These are phyloP conservation scores for Stropharia rugosoannulata DNA, from an alignment of 768 basidiomycete genomes.

Conservation along the genomic window DNA sequence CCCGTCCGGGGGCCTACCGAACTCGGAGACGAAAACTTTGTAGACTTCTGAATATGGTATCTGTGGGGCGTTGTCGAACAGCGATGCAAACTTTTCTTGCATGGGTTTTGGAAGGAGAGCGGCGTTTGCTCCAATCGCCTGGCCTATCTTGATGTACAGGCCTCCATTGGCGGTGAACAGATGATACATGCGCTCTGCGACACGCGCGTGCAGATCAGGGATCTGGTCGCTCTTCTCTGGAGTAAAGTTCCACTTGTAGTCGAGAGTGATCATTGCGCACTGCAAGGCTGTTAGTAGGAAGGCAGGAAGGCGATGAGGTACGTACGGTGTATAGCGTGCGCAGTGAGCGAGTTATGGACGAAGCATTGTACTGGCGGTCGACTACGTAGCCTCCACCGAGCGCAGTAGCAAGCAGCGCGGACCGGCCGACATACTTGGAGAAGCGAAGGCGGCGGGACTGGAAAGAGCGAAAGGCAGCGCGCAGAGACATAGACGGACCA, in stretches of 20 bases:
- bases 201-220: constrained; percentile 80
- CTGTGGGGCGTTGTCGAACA: constrained; percentile 90
- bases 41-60: constrained; percentile 71
- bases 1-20: constrained; percentile 61
- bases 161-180: constrained; percentile 83
- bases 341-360: constrained; percentile 51
- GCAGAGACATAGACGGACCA: constrained; percentile 3
- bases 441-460: not conserved
- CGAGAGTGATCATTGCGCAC: constrained; percentile 70
- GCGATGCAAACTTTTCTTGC: constrained; percentile 74
- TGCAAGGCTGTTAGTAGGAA: constrained; percentile 19
- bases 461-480: not conserved
- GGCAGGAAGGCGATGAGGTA: not conserved
- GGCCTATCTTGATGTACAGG: constrained; percentile 84
- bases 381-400: constrained; percentile 39
- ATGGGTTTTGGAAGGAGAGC: constrained; percentile 82
- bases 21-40: constrained; percentile 66
- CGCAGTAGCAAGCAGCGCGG: constrained; percentile 36
- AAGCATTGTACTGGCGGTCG: constrained; percentile 58
- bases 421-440: constrained; percentile 21
- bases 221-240: constrained; percentile 70
- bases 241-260: constrained; percentile 89
- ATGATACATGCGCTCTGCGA: constrained; percentile 73
- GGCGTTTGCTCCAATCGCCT: constrained; percentile 83
- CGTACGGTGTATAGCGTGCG: constrained; percentile 53